phyloP scores from a whole-genome alignment of 2,329 filamentous ascomycete species.

The Davidsoniella eucalypti region DNA sequence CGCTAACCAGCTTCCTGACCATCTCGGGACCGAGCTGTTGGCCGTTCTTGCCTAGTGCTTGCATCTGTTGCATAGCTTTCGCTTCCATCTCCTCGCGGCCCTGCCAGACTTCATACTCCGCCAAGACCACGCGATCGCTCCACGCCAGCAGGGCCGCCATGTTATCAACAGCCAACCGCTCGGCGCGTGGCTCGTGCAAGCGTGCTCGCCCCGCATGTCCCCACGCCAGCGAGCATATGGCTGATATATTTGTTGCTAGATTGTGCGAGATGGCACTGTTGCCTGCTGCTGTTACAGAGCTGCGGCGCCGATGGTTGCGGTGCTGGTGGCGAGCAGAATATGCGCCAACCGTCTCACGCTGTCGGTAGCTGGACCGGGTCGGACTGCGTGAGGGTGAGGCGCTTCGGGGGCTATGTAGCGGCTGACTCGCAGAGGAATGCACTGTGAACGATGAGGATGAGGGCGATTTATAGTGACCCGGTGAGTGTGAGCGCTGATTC shows the following conservation, averaged over 20 bases:
- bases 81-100: constrained; percentile 1
- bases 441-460: not conserved
- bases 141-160: constrained; percentile 19
- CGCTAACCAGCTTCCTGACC: not conserved
- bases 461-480: not conserved
- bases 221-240: constrained; percentile 20
- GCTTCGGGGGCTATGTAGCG: no score
- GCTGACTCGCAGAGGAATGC: no score
- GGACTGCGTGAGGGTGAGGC: not conserved
- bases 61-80: not conserved
- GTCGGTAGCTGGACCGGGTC: not conserved
- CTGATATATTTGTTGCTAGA: constrained; percentile 18
- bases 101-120: constrained; percentile 16
- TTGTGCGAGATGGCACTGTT: constrained; percentile 13
- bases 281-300: not conserved
- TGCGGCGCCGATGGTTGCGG: not conserved
- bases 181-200: constrained; percentile 17
- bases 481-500: constrained; percentile 4
- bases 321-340: not conserved
- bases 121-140: constrained; percentile 14
- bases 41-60: not conserved
- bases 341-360: not conserved
- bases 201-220: constrained; percentile 18
- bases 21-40: not conserved
- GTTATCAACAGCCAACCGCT: constrained; percentile 17